These are phyloP conservation scores for Lichenothelia convexa DNA, from an alignment of 495 filamentous ascomycete species.

Conservation along the genomic window DNA sequence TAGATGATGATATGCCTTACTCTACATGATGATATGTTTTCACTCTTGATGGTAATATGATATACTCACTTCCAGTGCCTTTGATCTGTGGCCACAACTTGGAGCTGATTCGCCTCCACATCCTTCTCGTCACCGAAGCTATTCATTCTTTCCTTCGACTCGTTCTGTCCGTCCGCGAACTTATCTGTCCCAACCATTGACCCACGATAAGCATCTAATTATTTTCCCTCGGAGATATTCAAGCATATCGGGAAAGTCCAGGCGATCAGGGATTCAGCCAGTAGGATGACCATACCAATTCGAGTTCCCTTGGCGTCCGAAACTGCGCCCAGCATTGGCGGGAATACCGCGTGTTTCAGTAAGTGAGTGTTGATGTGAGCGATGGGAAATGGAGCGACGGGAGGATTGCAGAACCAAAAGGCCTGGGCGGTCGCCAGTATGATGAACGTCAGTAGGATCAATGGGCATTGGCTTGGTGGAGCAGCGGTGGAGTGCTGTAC, in stretches of 20 bases:
- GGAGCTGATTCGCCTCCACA: too few relatives aligned
- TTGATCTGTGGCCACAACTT: too few relatives aligned
- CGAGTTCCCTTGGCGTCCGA: constrained; percentile 28
- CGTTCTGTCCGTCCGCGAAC: too few relatives aligned
- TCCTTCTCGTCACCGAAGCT: too few relatives aligned
- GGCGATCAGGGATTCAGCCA: constrained; percentile 18
- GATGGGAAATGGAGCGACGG: constrained; percentile 51
- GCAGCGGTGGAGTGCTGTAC: constrained; percentile 10
- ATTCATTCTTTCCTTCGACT: too few relatives aligned
- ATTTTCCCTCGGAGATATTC: constrained; percentile 28
- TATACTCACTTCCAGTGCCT: too few relatives aligned
- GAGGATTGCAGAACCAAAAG: constrained; percentile 52
- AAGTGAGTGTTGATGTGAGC: too few relatives aligned
- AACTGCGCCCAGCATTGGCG: constrained; percentile 42
- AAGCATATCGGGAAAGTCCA: constrained; percentile 31
- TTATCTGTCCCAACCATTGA: constrained; percentile 19
- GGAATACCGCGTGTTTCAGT: constrained; percentile 51
- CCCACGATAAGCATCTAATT: constrained; percentile 28
- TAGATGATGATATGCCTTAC: too few relatives aligned
- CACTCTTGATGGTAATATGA: too few relatives aligned
- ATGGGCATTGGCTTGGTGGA: constrained; percentile 1
- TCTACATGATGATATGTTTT: too few relatives aligned
- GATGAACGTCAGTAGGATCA: too few relatives aligned
- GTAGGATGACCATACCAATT: constrained; percentile 25
- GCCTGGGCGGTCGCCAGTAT: too few relatives aligned